Evolutionary conservation across 768 basidiomycete species (phyloP).

Genomic region (Cyclocybe cylindracea): DNA sequence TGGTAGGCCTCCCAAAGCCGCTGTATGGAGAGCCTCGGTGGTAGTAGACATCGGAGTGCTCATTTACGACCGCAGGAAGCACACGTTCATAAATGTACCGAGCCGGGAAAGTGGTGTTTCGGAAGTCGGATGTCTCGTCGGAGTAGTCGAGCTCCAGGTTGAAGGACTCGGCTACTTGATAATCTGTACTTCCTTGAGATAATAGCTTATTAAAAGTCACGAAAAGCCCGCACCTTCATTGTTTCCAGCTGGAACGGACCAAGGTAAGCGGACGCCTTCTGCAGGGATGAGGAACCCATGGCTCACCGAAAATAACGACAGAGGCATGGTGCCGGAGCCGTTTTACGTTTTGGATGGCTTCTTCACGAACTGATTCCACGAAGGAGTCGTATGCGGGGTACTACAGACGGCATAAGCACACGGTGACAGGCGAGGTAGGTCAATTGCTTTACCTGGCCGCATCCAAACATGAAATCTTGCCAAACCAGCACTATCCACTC

Average conservation of each 20-base stretch:
- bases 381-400: conserved; percentile 90
- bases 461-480: conserved; percentile 98
- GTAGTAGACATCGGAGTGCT: conserved; percentile 70
- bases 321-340: conserved; percentile 87
- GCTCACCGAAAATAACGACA: conserved; percentile 81
- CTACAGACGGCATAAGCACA: conserved; percentile 32
- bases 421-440: not conserved
- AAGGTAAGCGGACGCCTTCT: conserved; percentile 1
- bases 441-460: conserved; percentile 67
- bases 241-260: conserved; percentile 59
- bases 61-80: conserved; percentile 72
- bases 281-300: not conserved
- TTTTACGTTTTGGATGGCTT: conserved; percentile 84
- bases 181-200: conserved; percentile 49
- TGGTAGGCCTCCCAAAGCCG: conserved; percentile 68
- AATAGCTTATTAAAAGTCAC: not conserved
- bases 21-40: conserved; percentile 91
- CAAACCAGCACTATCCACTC: conserved; percentile 74
- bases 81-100: conserved; percentile 89
- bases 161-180: conserved; percentile 81
- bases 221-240: conserved; percentile 58
- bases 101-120: conserved; percentile 84
- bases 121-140: conserved; percentile 83
- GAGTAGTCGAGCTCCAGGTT: conserved; percentile 82
- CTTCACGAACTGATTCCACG: conserved; percentile 67